Evolutionary conservation across 2,329 filamentous ascomycete species (phyloP).

Genomic region (Claviceps paspali): DNA sequence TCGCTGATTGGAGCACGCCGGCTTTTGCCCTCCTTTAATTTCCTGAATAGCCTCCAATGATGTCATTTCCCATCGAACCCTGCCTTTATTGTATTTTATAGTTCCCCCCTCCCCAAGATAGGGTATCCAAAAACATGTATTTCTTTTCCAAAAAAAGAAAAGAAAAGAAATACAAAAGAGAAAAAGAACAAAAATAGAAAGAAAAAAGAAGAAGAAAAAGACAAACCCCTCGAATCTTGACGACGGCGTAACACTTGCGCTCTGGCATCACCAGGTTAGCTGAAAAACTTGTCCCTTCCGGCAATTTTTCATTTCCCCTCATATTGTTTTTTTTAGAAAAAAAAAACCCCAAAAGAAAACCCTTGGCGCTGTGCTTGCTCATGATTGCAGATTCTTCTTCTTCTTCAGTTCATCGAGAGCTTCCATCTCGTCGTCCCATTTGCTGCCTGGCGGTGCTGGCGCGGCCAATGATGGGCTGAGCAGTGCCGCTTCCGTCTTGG

Average conservation of each 20-base stretch:
- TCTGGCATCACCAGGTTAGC: too few relatives aligned
- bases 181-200: too few relatives aligned
- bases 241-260: too few relatives aligned
- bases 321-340: too few relatives aligned
- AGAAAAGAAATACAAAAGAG: too few relatives aligned
- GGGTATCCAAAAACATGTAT: not conserved
- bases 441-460: slow-evolving; percentile 18
- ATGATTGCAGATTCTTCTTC: slow-evolving; percentile 1
- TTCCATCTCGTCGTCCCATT: slow-evolving; percentile 46
- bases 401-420: slow-evolving; percentile 26
- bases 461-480: slow-evolving; percentile 10
- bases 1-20: not conserved
- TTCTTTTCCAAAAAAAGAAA: too few relatives aligned
- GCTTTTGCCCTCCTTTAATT: not conserved
- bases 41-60: not conserved
- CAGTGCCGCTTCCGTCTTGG: not conserved
- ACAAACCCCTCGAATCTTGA: too few relatives aligned
- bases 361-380: not conserved
- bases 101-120: not conserved
- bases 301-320: too few relatives aligned
- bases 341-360: too few relatives aligned
- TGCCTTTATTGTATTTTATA: not conserved
- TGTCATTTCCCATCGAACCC: not conserved
- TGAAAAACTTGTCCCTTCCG: too few relatives aligned
- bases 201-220: too few relatives aligned